Conservation (phyloP, 176 grass and related monocot species). For the Panicum miliaceum region DNA sequence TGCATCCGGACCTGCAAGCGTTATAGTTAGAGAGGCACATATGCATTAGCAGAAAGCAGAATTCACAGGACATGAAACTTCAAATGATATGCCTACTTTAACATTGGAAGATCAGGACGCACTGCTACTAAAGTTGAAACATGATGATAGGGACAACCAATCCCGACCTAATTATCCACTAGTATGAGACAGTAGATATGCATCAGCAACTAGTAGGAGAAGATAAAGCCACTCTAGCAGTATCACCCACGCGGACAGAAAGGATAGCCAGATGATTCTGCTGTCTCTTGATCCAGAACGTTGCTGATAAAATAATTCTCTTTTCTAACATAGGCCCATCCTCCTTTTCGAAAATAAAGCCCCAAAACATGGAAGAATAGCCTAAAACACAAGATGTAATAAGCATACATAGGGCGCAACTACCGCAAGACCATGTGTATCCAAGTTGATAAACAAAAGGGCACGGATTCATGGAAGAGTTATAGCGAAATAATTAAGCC, state of each 20-base stretch:
- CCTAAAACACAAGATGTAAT: not conserved
- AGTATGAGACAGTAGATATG: not conserved
- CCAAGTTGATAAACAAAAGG: not conserved
- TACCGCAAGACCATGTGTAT: not conserved
- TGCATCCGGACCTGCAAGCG: conserved; percentile 80
- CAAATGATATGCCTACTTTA: not conserved
- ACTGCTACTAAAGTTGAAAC: not conserved
- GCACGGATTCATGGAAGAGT: not conserved
- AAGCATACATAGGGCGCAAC: not conserved
- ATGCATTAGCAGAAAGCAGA: not conserved
- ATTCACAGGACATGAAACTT: not conserved
- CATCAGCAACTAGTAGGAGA: not conserved
- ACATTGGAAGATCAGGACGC: not conserved
- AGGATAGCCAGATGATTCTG: not conserved
- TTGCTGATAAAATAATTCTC: not conserved
- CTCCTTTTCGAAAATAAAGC: not conserved
- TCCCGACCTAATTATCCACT: not conserved
- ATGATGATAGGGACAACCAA: not conserved
- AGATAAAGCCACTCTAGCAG: not conserved
- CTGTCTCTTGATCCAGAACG: not conserved
- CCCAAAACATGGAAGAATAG: not conserved
- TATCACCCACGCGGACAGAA: not conserved
- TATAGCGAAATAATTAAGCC: not conserved
- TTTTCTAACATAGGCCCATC: not conserved
- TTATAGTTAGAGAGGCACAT: not conserved